phyloP scores from a whole-genome alignment of 1,139 yeast species.

The Sugiyamaella pinicola region DNA sequence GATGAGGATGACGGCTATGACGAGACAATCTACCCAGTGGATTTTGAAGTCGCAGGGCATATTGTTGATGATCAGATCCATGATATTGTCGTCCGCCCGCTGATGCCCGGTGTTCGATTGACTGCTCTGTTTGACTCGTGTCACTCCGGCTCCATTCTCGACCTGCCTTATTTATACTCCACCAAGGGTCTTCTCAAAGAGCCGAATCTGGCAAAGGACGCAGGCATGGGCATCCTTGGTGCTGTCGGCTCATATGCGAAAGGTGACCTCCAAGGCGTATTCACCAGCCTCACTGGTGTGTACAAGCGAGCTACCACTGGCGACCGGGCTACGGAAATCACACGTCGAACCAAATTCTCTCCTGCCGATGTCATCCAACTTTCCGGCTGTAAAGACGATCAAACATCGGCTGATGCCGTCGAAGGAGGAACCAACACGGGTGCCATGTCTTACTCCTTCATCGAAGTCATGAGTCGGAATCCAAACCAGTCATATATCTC shows the following conservation, averaged over 20 bases:
- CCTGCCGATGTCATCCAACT: conserved; percentile 87
- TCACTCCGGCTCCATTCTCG: conserved; percentile 90
- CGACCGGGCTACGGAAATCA: conserved; percentile 47
- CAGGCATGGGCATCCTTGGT: conserved; percentile 71
- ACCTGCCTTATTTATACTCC: conserved; percentile 84
- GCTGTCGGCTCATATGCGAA: conserved; percentile 73
- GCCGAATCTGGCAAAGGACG: conserved; percentile 83
- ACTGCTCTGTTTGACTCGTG: conserved; percentile 92
- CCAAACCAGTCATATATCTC: conserved; percentile 78
- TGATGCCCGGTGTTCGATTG: conserved; percentile 80
- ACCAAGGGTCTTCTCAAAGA: conserved; percentile 91
- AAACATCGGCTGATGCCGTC: conserved; percentile 74
- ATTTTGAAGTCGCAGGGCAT: conserved; percentile 72
- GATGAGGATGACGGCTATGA: conserved; percentile 92
- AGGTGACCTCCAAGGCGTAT: conserved; percentile 65
- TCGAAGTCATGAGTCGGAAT: conserved; percentile 64
- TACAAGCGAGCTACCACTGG: conserved; percentile 51
- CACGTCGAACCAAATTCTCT: conserved; percentile 65
- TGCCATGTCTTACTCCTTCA: conserved; percentile 92
- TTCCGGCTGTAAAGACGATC: conserved; percentile 91
- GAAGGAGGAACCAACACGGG: conserved; percentile 84
- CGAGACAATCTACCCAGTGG: conserved; percentile 90
- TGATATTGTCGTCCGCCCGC: conserved; percentile 72
- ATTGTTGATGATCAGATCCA: conserved; percentile 86
- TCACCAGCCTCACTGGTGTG: conserved; percentile 52